Evolutionary conservation across 176 grass and related monocot genomes (phyloP).

Genomic region (Aegilops speltoides): DNA sequence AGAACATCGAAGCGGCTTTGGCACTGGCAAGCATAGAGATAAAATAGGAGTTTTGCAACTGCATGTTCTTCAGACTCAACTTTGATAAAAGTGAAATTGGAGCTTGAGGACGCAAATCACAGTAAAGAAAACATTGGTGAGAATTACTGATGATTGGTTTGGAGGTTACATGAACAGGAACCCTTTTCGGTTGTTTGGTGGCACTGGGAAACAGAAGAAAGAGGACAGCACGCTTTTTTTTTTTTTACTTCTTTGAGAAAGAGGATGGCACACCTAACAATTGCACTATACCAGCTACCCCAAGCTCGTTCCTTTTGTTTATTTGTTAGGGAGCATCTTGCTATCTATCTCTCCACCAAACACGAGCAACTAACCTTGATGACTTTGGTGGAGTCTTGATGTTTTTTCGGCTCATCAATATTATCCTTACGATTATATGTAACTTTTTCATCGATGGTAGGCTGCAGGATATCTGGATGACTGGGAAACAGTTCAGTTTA

Average conservation of each 20-base stretch:
- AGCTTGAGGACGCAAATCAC: background rate
- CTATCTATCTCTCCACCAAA: constrained; percentile 4
- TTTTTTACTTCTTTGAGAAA: background rate
- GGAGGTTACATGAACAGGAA: background rate
- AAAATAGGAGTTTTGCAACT: background rate
- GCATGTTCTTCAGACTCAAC: too few species aligned
- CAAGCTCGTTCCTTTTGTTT: background rate
- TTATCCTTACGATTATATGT: background rate
- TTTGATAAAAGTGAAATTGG: background rate
- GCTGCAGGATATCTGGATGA: background rate
- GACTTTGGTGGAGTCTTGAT: constrained; percentile 5
- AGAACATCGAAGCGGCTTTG: background rate
- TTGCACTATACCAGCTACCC: background rate
- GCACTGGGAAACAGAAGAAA: constrained; percentile 7
- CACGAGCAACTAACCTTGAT: background rate
- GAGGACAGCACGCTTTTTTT: background rate
- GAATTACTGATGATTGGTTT: background rate
- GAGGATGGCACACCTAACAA: constrained; percentile 15
- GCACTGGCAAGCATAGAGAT: background rate
- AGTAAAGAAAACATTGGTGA: background rate
- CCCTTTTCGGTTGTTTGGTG: background rate
- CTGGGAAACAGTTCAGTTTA: background rate
- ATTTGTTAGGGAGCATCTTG: constrained; percentile 9
- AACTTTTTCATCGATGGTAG: background rate
- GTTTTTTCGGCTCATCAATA: background rate